phyloP scores from a whole-genome alignment of 2,329 filamentous ascomycete genomes.

The Incumbomyces delicatus region DNA sequence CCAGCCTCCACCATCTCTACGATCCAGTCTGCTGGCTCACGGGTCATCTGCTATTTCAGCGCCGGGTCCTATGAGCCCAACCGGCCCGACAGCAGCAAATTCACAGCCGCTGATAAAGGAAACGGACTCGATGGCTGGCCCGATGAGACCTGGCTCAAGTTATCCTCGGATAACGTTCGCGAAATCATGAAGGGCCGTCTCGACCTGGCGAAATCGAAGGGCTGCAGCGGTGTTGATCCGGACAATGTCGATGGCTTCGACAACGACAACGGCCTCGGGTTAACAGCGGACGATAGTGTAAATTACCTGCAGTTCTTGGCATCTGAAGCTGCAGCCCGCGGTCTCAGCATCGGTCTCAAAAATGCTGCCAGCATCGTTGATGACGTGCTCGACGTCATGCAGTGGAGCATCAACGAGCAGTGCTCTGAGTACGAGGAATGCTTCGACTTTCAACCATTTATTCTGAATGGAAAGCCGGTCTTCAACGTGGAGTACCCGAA shows the following conservation, averaged over 20 bases:
- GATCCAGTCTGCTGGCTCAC: slow-evolving; percentile 44
- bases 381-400: slow-evolving; percentile 41
- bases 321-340: slow-evolving; percentile 41
- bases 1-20: slow-evolving; percentile 35
- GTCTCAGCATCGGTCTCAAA: slow-evolving; percentile 58
- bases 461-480: slow-evolving; percentile 54
- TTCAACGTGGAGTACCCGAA: slow-evolving; percentile 65
- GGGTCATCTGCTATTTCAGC: slow-evolving; percentile 67
- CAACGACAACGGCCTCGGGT: slow-evolving; percentile 53
- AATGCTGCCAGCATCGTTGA: slow-evolving; percentile 54
- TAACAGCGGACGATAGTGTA: slow-evolving; percentile 49
- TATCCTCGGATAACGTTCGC: slow-evolving; percentile 49
- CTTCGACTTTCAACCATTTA: slow-evolving; percentile 47
- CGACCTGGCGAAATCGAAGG: slow-evolving; percentile 48
- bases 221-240: slow-evolving; percentile 60
- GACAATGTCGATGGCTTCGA: slow-evolving; percentile 62
- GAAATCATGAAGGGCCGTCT: slow-evolving; percentile 55
- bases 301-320: slow-evolving; percentile 54
- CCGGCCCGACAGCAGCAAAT: slow-evolving; percentile 49
- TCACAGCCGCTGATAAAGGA: slow-evolving; percentile 48
- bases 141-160: slow-evolving; percentile 57
- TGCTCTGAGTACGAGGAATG: slow-evolving; percentile 55
- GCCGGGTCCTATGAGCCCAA: slow-evolving; percentile 59
- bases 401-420: slow-evolving; percentile 63
- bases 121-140: slow-evolving; percentile 53